Base-by-base conservation (phyloP, 345 rosid genomes). In the Ceriops tagal region DNA sequence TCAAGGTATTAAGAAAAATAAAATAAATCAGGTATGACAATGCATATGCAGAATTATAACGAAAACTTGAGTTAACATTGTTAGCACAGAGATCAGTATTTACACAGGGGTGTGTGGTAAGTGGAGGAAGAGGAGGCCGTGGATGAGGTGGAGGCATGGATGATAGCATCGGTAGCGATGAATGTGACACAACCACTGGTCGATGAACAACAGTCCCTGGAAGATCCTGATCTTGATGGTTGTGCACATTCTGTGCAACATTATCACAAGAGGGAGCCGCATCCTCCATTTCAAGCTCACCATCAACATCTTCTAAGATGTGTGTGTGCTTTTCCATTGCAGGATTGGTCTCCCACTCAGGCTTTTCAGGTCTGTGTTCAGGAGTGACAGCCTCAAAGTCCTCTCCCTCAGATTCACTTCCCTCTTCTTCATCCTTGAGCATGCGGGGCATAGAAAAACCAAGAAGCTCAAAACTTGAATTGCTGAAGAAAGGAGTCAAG, bases 241-340 rank as follows among this genome's bases (percentile, higher is more conserved):
- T 71, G 63, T 66, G 82, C 52, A 79, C 65, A 64, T 77, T 75
- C 70, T 75, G 80, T 64, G 72, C 72, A 72, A 61, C 62, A 71
- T 53, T 68, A 21, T 86, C 93, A 75, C 83, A 78, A 46, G 86
- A 75, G 56, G 98, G 98, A 71, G 97, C 90, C 75, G 91, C 92
- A 68, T 93, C 98, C 83, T 93, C 98, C 98, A 93, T 93, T 80
- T 93, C 98, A 71, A 93, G 97, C 78, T 93, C 98, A 53, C 93
- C 97, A 65, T 93, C 98, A 65, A 93, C 97, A 70, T 93, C 97
- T 80, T 93, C 93, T 77, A 93, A 81, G 63, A 93, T 82, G 73
- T 79, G 93, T 34, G 89, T 84, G 72, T 80, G 96, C 78, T 88
- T 89, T 70, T 81, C 88, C 20, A 60, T 62, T 64, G 86, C 72